These are phyloP conservation scores for Papiliotrema fonsecae DNA, from an alignment of 1,284 basidiomycete genomes.

Conservation along the genomic window DNA sequence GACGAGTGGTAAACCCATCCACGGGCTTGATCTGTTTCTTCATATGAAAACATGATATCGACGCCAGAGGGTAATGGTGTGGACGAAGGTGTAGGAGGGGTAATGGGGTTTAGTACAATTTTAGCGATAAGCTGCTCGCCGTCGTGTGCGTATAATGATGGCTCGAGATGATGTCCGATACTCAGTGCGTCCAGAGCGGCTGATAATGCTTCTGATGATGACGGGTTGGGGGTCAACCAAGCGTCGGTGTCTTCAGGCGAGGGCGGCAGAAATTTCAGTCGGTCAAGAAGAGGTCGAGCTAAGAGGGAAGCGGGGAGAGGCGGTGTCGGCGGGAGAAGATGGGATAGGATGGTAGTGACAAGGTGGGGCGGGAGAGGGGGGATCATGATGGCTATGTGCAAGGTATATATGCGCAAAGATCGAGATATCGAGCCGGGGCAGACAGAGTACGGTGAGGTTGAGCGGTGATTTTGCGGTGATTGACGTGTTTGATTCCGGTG, in stretches of 20 bases:
- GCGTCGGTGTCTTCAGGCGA: constrained; percentile 29
- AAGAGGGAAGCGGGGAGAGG: constrained; percentile 34
- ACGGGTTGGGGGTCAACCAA: constrained; percentile 34
- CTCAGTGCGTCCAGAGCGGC: constrained; percentile 7
- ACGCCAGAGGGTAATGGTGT: neutral
- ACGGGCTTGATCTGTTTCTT: constrained; percentile 12
- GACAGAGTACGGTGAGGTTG: too few relatives aligned
- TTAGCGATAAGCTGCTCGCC: constrained; percentile 16
- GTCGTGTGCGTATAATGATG: constrained; percentile 18
- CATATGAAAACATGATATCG: constrained; percentile 7
- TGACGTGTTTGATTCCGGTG: too few relatives aligned
- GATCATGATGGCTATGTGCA: constrained; percentile 1
- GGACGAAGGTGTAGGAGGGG: neutral
- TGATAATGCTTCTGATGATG: neutral
- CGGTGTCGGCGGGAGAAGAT: constrained; percentile 37
- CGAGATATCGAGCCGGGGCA: too few relatives aligned
- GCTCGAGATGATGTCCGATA: constrained; percentile 5
- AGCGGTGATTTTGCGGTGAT: too few relatives aligned
- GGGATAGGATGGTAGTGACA: constrained; percentile 31
- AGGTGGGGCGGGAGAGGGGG: constrained; percentile 23
- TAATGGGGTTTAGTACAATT: neutral
- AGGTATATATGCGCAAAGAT: too few relatives aligned
- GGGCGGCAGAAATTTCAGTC: constrained; percentile 41
- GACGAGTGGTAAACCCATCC: constrained; percentile 35
- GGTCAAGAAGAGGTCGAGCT: constrained; percentile 31